Percentiles rank a stretch among this genome's conserved stretches.
These are phyloP conservation scores for Penicillium sp. DNA, from an alignment of 2,329 filamentous ascomycete genomes.

Conservation along the genomic window DNA sequence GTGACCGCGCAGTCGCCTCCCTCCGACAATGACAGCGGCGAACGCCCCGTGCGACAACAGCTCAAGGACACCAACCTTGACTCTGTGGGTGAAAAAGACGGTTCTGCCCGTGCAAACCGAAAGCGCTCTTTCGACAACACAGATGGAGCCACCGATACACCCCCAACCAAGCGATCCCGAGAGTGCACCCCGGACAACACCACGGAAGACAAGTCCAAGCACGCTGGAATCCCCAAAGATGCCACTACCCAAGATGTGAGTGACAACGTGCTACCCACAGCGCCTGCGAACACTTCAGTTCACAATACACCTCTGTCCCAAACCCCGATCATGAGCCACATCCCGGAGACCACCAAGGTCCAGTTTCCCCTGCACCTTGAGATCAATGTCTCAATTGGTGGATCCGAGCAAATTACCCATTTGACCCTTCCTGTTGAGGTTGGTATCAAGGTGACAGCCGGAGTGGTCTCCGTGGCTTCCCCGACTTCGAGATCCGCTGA, in stretches of 20 bases:
- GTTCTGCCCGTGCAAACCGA: conserved; percentile 18
- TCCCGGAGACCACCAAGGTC: neutral
- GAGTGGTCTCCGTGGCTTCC: neutral
- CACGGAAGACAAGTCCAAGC: conserved; percentile 12
- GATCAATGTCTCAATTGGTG: neutral
- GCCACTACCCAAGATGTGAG: neutral
- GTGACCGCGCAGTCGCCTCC: conserved; percentile 28
- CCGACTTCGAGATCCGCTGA: neutral
- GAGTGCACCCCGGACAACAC: conserved; percentile 34
- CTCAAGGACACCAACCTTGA: conserved; percentile 62
- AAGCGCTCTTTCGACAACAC: conserved; percentile 36
- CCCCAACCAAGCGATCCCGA: conserved; percentile 44
- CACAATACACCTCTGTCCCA: neutral
- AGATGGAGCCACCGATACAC: conserved; percentile 29
- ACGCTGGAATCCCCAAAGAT: neutral
- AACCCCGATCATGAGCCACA: neutral
- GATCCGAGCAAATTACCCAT: neutral
- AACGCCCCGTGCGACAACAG: conserved; percentile 60
- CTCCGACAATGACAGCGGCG: conserved; percentile 46
- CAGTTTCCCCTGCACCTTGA: neutral
- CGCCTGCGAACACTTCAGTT: neutral
- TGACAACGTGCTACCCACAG: neutral
- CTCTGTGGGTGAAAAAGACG: conserved; percentile 18
- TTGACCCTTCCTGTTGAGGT: neutral
- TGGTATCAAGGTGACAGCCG: neutral